These are phyloP conservation scores for Thielaviopsis musarum DNA, from an alignment of 2,329 filamentous ascomycete genomes.

Conservation along the genomic window DNA sequence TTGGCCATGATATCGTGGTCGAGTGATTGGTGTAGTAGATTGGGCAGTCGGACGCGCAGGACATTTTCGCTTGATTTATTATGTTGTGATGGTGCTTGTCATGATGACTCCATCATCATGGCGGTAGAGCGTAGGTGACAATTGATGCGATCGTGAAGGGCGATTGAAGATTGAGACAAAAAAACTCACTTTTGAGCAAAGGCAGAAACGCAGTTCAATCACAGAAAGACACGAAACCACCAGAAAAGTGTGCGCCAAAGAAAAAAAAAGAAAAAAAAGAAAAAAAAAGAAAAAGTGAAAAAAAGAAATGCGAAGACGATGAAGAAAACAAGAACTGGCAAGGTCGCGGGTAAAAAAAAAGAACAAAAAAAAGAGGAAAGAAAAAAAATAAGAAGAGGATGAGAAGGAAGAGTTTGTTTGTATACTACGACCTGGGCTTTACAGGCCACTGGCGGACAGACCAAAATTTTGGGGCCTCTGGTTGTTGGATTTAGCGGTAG, in stretches of 20 bases:
- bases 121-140: constrained; percentile 1
- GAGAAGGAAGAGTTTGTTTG: constrained; percentile 13
- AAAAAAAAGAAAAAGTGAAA: constrained; percentile 16
- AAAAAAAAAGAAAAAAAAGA: constrained; percentile 25
- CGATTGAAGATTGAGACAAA: constrained; percentile 8
- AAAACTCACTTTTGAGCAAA: constrained; percentile 34
- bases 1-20: background rate
- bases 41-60: background rate
- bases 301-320: constrained; percentile 21
- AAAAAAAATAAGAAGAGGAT: constrained; percentile 9
- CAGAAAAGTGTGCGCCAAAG: constrained; percentile 21
- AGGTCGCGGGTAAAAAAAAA: constrained; percentile 15
- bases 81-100: background rate
- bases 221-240: constrained; percentile 17
- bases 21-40: background rate
- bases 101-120: constrained; percentile 6
- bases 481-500: background rate
- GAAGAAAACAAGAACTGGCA: constrained; percentile 15
- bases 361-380: background rate
- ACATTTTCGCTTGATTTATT: background rate
- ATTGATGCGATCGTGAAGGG: constrained; percentile 5
- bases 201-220: constrained; percentile 14
- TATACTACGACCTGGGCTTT: background rate
- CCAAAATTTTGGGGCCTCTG: background rate
- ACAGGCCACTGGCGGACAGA: background rate